Evolutionary conservation across 2,329 filamentous ascomycete species (phyloP).

Genomic region (Alternaria postmessia): DNA sequence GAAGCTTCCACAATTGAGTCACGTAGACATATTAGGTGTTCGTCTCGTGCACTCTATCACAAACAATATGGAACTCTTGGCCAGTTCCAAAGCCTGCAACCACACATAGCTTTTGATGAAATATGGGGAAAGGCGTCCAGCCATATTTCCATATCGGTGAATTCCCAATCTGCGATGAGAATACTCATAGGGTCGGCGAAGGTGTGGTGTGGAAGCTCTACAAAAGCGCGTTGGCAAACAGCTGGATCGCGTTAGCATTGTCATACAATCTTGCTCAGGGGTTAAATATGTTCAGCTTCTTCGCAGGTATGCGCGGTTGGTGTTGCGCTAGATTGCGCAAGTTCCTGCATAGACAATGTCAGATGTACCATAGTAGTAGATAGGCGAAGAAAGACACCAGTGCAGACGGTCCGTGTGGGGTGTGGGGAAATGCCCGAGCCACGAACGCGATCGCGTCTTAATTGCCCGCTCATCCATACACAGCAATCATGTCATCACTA

Average conservation of each 20-base stretch:
- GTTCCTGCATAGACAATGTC: slow-evolving; percentile 7
- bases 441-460: background rate
- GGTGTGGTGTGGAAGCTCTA: background rate
- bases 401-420: background rate
- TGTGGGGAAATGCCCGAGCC: background rate
- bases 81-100: background rate
- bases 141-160: background rate
- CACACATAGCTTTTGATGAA: background rate
- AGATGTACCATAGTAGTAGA: background rate
- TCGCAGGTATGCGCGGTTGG: background rate
- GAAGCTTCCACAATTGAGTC: background rate
- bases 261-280: background rate
- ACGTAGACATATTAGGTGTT: background rate
- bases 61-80: background rate
- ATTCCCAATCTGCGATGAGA: background rate
- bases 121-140: background rate
- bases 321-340: slow-evolving; percentile 18
- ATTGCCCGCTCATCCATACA: background rate
- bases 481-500: background rate
- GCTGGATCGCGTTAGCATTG: background rate
- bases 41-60: background rate
- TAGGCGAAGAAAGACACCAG: background rate
- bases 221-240: background rate
- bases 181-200: background rate
- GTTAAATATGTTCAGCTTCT: background rate